Base-by-base conservation (phyloP, 345 rosid species). In the Citrus sp. region DNA sequence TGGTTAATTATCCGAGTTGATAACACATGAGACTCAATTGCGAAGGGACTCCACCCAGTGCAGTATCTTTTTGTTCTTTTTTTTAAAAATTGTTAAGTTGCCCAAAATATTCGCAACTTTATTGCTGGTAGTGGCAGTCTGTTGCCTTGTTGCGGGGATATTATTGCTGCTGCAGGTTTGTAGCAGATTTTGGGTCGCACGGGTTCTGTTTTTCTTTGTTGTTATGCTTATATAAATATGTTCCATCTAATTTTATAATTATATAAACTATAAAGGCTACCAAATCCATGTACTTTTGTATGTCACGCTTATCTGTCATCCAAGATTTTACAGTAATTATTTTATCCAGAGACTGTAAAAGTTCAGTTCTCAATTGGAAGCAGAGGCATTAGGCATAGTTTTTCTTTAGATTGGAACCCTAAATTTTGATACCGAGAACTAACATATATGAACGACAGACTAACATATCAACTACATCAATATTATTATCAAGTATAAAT, bases 61-160 rank as follows among this genome's bases (percentile, higher is more conserved):
- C 51, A 42, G 60, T 28, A 40, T 40, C 16, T 40, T 61, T 42
- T 19, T 2, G 8, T 4, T 5, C 3, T 25, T 13, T 18, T 70
- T 9, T 42, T 2, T 27, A 12, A 24, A 27, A 22, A 21, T 67
- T 1, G 4, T 65, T 34, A 19, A 32, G 35, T 2, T 72, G 10
- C 55, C 80, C 86, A 62, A 74, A 24, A 79, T 77, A 77, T 80
- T 78, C 83, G 27, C 69, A 21, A 65, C 35, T 65, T 82, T 63
- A 38, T 35, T 21, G 63, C 64, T 34, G 66, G 55, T 5, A 69
- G 72, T 75, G 82, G 75, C 80, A 67, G 83, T 5, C 72, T 86
- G 74, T 19, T 21, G 76, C 82, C 87, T 19, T 70, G 81, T 76
- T 75, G 78, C 9, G 32, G 87, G 86, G 82, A 74, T 12, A 73